Evolutionary conservation across 225 moss, liverwort and hornwort genomes (phyloP), one percentile per base, ranked within the genome.

Genomic region (Polytrichum formosum): DNA sequence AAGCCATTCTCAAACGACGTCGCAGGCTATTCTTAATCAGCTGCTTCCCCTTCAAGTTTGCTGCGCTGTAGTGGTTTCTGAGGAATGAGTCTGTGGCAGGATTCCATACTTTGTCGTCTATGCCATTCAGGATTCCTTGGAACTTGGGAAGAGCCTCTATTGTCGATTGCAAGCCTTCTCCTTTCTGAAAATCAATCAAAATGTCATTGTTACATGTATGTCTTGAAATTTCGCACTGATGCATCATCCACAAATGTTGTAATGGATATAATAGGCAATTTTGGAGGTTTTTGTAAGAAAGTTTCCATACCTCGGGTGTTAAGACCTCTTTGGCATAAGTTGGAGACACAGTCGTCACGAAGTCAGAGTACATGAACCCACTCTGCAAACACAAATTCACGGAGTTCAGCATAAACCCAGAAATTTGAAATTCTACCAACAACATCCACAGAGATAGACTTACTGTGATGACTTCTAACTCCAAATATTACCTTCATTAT

Each of bases 21-120:
- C 88, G 88, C 63, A 95, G 76, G 3, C 70, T 75, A 25, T 84
- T 65, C 69, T 93, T 93, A 18, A 86, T 84, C 71, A 85, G 77
- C 72, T 72, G 67, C 77, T 95, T 95, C 29, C 86, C 85, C 64
- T 77, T 81, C 70, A 78, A 33, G 37, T 87, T 80, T 17, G 83
- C 81, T 26, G 88, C 53, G 67, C 70, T 86, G 69, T 67, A 95
- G 64, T 88, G 91, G 67, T 72, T 76, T 20, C 90, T 65, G 62
- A 95, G 74, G 67, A 90, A 73, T 18, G 83, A 77, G 83, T 95
- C 91, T 28, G 89, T 85, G 7, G 89, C 89, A 65, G 93, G 95
- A 60, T 95, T 79, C 93, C 95, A 95, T 69, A 89, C 70, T 72
- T 87, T 89, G 33, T 91, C 90, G 64, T 95, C 95, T 33, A 95